These are phyloP conservation scores for Podospora pseudopauciseta DNA, from an alignment of 495 filamentous ascomycete species.

Conservation along the genomic window DNA sequence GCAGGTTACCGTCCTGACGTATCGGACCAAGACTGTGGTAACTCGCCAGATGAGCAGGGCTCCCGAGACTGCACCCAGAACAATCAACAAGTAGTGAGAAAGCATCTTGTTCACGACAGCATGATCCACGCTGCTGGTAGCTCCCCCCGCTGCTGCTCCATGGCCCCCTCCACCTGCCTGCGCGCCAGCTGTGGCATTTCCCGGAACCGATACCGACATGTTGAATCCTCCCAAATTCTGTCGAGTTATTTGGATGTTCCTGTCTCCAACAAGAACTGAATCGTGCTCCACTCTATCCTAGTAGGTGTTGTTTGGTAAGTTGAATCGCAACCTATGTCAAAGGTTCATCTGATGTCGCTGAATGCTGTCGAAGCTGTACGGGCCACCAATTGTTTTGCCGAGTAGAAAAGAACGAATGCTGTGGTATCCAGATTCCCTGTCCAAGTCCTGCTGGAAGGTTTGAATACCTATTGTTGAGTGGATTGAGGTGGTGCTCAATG, in stretches of 20 bases:
- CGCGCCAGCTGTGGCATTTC: conserved; percentile 13
- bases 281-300: too few species aligned
- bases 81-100: conserved; percentile 46
- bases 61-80: conserved; percentile 42
- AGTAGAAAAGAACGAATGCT: background rate
- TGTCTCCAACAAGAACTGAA: background rate
- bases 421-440: background rate
- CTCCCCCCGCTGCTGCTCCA: conserved; percentile 4
- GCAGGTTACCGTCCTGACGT: conserved; percentile 70
- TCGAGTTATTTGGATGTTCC: background rate
- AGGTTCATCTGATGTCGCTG: background rate
- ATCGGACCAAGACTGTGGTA: conserved; percentile 55
- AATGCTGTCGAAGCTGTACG: background rate
- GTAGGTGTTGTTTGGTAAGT: background rate
- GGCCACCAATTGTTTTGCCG: background rate
- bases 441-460: background rate
- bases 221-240: background rate
- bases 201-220: conserved; percentile 12
- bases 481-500: background rate
- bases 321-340: conserved; percentile 1
- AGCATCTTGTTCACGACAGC: conserved; percentile 43
- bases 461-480: background rate
- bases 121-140: conserved; percentile 21
- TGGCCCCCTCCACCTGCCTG: conserved; percentile 9
- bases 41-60: conserved; percentile 47